These are phyloP conservation scores for Amanita muscaria DNA, from an alignment of 768 basidiomycete genomes.

Conservation along the genomic window DNA sequence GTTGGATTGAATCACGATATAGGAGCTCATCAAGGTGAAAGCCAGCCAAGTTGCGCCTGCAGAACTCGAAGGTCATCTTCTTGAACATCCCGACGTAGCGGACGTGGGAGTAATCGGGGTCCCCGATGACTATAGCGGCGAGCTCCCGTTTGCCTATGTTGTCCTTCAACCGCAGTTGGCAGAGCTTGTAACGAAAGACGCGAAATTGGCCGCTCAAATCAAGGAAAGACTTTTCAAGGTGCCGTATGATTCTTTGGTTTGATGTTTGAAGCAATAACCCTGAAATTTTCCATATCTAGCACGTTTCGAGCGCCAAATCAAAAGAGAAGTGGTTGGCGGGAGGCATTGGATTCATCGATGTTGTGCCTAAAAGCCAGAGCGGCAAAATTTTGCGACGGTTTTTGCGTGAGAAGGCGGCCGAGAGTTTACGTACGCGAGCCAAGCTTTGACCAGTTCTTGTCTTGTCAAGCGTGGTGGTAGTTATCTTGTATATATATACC, in stretches of 20 bases:
- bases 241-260: not conserved
- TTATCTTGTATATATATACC: no score
- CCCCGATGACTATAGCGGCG: slow-evolving; percentile 52
- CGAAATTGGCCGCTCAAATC: not conserved
- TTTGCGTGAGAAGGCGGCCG: slow-evolving; percentile 12
- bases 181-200: not conserved
- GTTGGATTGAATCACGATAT: not conserved
- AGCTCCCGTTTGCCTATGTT: slow-evolving; percentile 57
- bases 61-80: slow-evolving; percentile 46
- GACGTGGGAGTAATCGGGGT: slow-evolving; percentile 59
- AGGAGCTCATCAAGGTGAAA: slow-evolving; percentile 61
- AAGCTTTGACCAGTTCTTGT: no score
- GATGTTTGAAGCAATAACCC: not conserved
- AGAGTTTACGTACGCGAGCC: not conserved
- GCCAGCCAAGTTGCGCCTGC: slow-evolving; percentile 51
- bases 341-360: slow-evolving; percentile 35
- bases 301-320: slow-evolving; percentile 29
- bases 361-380: slow-evolving; percentile 40
- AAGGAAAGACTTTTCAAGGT: not conserved
- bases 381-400: slow-evolving; percentile 35
- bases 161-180: slow-evolving; percentile 24
- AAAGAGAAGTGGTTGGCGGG: slow-evolving; percentile 37
- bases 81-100: slow-evolving; percentile 42
- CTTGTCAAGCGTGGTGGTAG: no score
- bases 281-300: slow-evolving; percentile 13